A percentile compares a stretch with the other conserved stretches of the same genome.
Conservation (phyloP, 2,329 filamentous ascomycete species). For the Phialocephala subalpina region DNA sequence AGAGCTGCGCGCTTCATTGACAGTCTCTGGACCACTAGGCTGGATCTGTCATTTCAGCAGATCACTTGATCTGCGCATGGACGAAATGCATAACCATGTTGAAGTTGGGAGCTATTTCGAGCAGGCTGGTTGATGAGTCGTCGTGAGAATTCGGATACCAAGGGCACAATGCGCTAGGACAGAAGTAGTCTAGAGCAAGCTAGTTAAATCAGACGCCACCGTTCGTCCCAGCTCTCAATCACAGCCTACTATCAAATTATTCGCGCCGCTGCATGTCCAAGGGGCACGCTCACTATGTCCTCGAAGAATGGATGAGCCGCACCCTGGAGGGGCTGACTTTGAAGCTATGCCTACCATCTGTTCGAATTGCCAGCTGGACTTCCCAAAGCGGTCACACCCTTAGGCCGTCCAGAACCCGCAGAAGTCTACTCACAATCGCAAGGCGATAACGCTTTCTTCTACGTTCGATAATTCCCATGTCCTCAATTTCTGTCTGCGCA, state of each 20-base stretch:
- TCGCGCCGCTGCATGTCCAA: neutral
- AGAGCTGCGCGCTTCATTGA: neutral
- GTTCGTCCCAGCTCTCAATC: neutral
- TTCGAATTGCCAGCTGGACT: neutral
- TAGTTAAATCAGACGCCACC: neutral
- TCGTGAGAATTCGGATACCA: neutral
- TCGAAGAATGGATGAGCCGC: neutral
- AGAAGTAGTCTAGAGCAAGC: neutral
- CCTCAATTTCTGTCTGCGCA: neutral
- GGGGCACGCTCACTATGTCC: neutral
- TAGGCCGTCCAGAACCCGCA: neutral
- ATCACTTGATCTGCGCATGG: slow-evolving; percentile 4
- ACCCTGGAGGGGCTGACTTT: neutral
- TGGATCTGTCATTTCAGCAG: neutral
- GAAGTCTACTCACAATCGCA: neutral
- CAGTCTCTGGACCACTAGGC: neutral
- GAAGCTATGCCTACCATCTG: neutral
- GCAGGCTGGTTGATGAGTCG: neutral
- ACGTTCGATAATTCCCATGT: neutral
- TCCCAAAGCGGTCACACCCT: neutral
- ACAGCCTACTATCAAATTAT: neutral
- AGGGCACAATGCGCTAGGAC: no score
- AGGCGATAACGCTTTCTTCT: slow-evolving; percentile 2
- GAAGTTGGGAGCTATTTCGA: slow-evolving; percentile 5
- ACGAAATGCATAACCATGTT: neutral